Base-by-base conservation (phyloP, 352 stramenopile species). In the Phytophthora agathidicida region DNA sequence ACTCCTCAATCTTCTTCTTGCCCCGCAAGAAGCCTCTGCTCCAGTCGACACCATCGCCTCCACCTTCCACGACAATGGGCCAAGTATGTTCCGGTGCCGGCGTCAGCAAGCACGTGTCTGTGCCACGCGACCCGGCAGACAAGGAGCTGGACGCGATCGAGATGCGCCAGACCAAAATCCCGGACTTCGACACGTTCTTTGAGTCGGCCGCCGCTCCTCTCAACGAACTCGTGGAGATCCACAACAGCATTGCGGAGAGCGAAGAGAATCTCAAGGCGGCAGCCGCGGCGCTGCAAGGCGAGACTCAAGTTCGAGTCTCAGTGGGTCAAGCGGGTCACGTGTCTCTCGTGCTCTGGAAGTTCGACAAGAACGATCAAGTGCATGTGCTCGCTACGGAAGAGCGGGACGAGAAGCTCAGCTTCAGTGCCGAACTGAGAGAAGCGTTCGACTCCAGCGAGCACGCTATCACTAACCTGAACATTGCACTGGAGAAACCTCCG, bases 231-330 rank as follows among this genome's bases (percentile, higher is more conserved):
- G 59, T 68, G 35, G 50, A 68, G 8, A 68, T 68, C 23, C 59
- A 68, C 68, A 86, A 86, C 50, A 75, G 73, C 30, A 81, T 86
- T 27, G 69, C 64, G 8, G 65, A 77, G 43, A 86, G 75, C 30
- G 75, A 83, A 45, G 71, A 81, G 52, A 81, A 83, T 37, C 70
- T 86, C 36, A 77, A 86, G 59, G 16, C 70, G 6, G 70, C 75
- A 2, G 75, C 73, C 17, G 64, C 75, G 2, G 75, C 71, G 9
- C 53, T 86, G 37, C 75, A 86, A 41, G 75, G 73, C 13, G 75
- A 86, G 48, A 74, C 67, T 5, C 70, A 81, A 60, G 50, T 83
- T 30, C 70, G 71, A 0, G 32, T 86, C 13, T 50, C 31, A 1
- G 60, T 77, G 13, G 36, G 17, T 47, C 50, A 49, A 5, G 45